Evolutionary conservation across 2,329 filamentous ascomycete genomes (phyloP), one percentile per base, ranked within the genome.

Genomic region (Botrytis cinerea): DNA sequence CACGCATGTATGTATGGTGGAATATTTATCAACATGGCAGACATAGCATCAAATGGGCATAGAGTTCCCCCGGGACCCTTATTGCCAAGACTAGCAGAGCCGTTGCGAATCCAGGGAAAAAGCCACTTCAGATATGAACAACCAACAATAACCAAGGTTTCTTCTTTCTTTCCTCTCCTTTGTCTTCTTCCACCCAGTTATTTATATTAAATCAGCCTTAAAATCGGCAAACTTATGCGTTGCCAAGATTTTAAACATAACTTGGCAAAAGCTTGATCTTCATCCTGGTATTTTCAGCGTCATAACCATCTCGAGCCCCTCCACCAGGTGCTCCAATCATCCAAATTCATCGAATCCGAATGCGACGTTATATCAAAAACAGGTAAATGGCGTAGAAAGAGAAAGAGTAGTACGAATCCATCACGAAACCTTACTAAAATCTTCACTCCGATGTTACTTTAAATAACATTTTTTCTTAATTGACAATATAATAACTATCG

Each of bases 221-320:
- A 57, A 43, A 69, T 25, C 12, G 8, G 18, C 51, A 2, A 7
- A n/a, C 28, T 70, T 28, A 54, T 54, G 35, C 46, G 8, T 54
- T 67, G 64, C 46, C 64, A 67, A 67, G 64, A 40, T 54, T 20
- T 38, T 54, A 54, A 38, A 22, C 57, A 20, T 18, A 59, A 61
- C 76, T 77, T 78, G 76, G 75, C 75, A 76, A 76, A 75, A 75
- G 76, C 75, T 77, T 78, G 76, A 67, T 74, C 73, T 18, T 25
- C 25, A 57, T 28, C 67, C 73, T 59, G 73, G 73, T 25, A 70
- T n/a, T 54, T 43, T 69, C 71, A 67, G 75, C 76, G 38, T 68
- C 48, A 60, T 66, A 32, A 66, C 3, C n/a, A 18, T 61, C 61
- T n/a, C 5, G 48, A 54, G 48, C 48, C 48, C 48, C 48, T 51